Conservation (phyloP, 2,329 filamentous ascomycete genomes). For the Zymoseptoria crescenta region DNA sequence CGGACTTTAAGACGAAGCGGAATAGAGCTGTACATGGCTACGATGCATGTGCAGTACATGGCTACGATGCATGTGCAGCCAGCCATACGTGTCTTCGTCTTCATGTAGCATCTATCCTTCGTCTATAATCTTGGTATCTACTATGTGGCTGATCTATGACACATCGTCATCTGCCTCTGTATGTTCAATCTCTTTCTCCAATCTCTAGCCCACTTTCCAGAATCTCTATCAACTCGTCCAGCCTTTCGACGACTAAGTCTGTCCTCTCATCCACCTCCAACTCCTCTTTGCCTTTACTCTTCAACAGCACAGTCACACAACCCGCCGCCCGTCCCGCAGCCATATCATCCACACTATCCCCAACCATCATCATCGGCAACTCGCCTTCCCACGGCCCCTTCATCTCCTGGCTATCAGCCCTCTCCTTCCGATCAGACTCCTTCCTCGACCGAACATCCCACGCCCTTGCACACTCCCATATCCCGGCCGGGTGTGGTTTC, state of each 20-base stretch:
- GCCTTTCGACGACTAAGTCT: slow-evolving; percentile 27
- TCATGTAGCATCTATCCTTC: neutral
- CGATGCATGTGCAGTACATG: neutral
- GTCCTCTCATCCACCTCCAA: slow-evolving; percentile 27
- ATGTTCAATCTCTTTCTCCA: neutral
- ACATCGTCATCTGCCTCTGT: neutral
- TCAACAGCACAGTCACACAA: slow-evolving; percentile 78
- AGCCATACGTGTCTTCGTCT: neutral
- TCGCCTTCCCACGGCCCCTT: slow-evolving; percentile 69
- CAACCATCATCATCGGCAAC: slow-evolving; percentile 53
- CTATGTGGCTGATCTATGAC: too few species aligned
- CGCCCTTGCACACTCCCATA: slow-evolving; percentile 70
- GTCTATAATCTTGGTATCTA: neutral
- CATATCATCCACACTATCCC: slow-evolving; percentile 80
- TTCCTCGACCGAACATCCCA: slow-evolving; percentile 44
- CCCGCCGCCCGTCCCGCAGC: slow-evolving; percentile 75
- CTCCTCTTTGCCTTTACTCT: slow-evolving; percentile 30
- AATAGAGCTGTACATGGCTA: neutral
- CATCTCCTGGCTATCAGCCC: neutral
- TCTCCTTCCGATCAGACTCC: neutral
- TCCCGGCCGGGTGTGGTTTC: slow-evolving; percentile 82
- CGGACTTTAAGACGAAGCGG: slow-evolving; percentile 29
- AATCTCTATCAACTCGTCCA: slow-evolving; percentile 24
- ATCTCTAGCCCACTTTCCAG: slow-evolving; percentile 1
- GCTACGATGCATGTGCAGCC: neutral